phyloP scores from a whole-genome alignment of 2,329 filamentous ascomycete genomes.

The Sclerotinia subarctica region DNA sequence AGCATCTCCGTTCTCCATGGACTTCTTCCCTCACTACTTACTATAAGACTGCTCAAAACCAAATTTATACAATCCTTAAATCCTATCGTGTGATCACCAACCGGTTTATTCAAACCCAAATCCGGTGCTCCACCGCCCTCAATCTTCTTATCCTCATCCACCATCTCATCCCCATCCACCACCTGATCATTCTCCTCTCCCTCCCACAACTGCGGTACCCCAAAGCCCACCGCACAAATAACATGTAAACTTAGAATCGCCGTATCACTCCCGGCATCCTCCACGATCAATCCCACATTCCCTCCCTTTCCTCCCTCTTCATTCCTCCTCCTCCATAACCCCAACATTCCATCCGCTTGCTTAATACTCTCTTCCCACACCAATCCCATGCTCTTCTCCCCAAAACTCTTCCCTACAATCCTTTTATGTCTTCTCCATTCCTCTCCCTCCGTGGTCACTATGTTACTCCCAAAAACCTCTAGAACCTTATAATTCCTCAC shows the following conservation, averaged over 20 bases:
- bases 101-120: slow-evolving; percentile 5
- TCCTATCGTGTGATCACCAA: slow-evolving; percentile 40
- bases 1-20: not conserved
- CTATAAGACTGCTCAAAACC: slow-evolving; percentile 45
- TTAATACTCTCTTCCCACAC: slow-evolving; percentile 47
- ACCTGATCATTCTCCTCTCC: slow-evolving; percentile 29
- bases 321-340: slow-evolving; percentile 46
- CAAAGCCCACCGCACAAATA: slow-evolving; percentile 54
- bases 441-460: slow-evolving; percentile 36
- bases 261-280: slow-evolving; percentile 44
- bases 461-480: slow-evolving; percentile 37
- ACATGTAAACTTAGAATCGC: slow-evolving; percentile 52
- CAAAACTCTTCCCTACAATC: slow-evolving; percentile 38
- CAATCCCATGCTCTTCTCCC: slow-evolving; percentile 47
- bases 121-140: not conserved
- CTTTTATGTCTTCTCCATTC: slow-evolving; percentile 39
- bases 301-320: slow-evolving; percentile 42
- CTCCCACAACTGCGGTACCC: slow-evolving; percentile 40
- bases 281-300: slow-evolving; percentile 37
- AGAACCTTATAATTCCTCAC: slow-evolving; percentile 35
- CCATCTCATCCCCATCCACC: not conserved
- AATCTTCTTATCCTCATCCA: not conserved
- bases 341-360: slow-evolving; percentile 45
- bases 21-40: not conserved
- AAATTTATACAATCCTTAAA: slow-evolving; percentile 49